phyloP scores from a whole-genome alignment of 2,329 filamentous ascomycete genomes.

The Zarea fungicola region DNA sequence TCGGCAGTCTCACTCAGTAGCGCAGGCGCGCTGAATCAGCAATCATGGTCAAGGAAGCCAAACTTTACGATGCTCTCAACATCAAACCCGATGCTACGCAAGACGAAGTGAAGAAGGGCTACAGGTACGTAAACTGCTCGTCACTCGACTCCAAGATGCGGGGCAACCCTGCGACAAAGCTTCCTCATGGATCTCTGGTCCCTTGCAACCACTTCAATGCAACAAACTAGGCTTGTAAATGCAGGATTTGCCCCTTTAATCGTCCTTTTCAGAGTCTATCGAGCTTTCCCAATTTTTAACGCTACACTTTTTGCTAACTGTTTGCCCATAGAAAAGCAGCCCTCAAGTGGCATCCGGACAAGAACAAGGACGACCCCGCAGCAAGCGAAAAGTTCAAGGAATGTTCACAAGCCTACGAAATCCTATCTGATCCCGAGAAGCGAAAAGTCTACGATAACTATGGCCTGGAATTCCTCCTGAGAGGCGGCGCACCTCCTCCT shows the following conservation, averaged over 20 bases:
- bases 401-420: conserved; percentile 95
- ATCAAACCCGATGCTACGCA: conserved; percentile 76
- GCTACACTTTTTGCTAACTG: conserved; percentile 13
- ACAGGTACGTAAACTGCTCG: conserved; percentile 55
- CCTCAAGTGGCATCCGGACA: conserved; percentile 92
- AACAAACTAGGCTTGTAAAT: no score
- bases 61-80: conserved; percentile 83
- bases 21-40: conserved; percentile 15
- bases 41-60: conserved; percentile 89
- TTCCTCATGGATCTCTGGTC: no score
- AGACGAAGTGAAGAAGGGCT: conserved; percentile 96
- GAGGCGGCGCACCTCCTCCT: conserved; percentile 67
- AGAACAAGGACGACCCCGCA: conserved; percentile 86
- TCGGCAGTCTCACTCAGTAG: no score
- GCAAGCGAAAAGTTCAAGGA: conserved; percentile 97
- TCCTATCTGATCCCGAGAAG: conserved; percentile 94
- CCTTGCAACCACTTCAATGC: no score
- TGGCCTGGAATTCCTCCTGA: conserved; percentile 86
- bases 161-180: conserved; percentile 7
- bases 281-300: neutral
- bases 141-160: neutral
- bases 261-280: neutral
- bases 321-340: conserved; percentile 65
- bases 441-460: conserved; percentile 92
- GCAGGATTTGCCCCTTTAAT: no score